Base-by-base conservation (phyloP, 805 yeast genomes). In the Saturnispora kantuleensis region DNA sequence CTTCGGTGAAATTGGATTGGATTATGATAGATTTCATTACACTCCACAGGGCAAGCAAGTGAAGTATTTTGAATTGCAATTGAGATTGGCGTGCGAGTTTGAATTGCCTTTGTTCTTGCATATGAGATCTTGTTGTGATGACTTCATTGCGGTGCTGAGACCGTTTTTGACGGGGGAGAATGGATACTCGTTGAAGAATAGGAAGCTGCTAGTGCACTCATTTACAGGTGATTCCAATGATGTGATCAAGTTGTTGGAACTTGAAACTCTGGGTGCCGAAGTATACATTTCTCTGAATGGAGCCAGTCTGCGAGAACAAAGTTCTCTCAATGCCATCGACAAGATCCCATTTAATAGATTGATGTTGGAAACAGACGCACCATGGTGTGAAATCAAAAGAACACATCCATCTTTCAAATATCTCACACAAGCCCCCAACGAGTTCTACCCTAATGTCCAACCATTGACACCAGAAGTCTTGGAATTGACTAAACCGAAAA, bases 381-480 rank as follows among this genome's bases (percentile, higher is more conserved):
- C 99, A 1, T 93, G 98, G 98, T 93, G 99, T 66, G 97, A 89
- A 57, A 77, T 93, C 38, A 71, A 94, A 47, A 84, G 77, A 52
- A 73, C 93, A 9, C 96, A 87, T 59, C 86, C 87, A 2, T 74
- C 93, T 12, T 77, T 75, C 62, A 65, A 75, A 50, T 71, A 67
- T 49, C 58, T 88, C 29, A 63, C 77, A 0, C 56, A 65, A 8
- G 74, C 76, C 50, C 85, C 85, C 3, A 79, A 76, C 55, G 64
- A 60, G 12, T 74, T 67, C 45, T 80, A 77, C 50, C 84, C 84
- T 57, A 15, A 49, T 30, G 58, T 57, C 18, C 50, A 53, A 21
- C 26, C 26, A 21, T 21, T 21, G 26, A 21, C 26, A 4, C 26
- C 6, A 21, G 26, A 21, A 21, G 26, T 21, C 8, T 21, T 21